phyloP scores from a whole-genome alignment of 2,329 filamentous ascomycete species.

The Didymellaceae sp. region DNA sequence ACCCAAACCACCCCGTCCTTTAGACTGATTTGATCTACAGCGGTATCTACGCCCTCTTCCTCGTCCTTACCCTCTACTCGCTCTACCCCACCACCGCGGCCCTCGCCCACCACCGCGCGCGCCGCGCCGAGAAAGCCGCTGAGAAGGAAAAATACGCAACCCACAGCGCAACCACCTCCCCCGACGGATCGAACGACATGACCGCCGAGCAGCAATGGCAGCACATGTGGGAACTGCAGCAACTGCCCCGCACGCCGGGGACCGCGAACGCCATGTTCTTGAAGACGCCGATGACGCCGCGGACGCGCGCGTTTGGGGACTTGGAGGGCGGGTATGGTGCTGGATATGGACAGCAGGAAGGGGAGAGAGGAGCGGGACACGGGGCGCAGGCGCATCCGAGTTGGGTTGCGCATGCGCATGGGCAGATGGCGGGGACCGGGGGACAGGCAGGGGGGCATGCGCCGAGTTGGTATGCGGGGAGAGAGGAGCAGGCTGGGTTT shows the following conservation, averaged over 20 bases:
- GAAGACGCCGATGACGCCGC: constrained; percentile 42
- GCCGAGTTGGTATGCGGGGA: constrained; percentile 17
- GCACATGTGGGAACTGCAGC: constrained; percentile 52
- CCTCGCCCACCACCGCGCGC: constrained; percentile 28
- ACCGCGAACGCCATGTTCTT: constrained; percentile 30
- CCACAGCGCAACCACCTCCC: constrained; percentile 13
- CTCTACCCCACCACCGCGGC: constrained; percentile 53
- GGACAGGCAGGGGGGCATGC: background rate
- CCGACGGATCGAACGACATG: constrained; percentile 41
- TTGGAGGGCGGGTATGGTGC: constrained; percentile 27
- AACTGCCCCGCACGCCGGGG: constrained; percentile 46
- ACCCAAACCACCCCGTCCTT: background rate
- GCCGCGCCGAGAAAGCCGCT: constrained; percentile 42
- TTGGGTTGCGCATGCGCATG: constrained; percentile 14
- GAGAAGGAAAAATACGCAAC: constrained; percentile 44
- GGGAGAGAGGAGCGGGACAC: too few relatives aligned
- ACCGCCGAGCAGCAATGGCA: constrained; percentile 50
- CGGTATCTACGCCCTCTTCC: constrained; percentile 65
- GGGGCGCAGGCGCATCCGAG: constrained; percentile 6
- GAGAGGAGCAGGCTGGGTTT: constrained; percentile 18
- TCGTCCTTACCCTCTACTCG: constrained; percentile 65
- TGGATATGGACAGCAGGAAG: too few relatives aligned
- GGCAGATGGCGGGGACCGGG: constrained; percentile 1
- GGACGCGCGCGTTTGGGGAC: constrained; percentile 43
- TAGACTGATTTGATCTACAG: constrained; percentile 47